These are phyloP conservation scores for Rhodosporidiobolus sp. DNA, from an alignment of 768 basidiomycete species.

Conservation along the genomic window DNA sequence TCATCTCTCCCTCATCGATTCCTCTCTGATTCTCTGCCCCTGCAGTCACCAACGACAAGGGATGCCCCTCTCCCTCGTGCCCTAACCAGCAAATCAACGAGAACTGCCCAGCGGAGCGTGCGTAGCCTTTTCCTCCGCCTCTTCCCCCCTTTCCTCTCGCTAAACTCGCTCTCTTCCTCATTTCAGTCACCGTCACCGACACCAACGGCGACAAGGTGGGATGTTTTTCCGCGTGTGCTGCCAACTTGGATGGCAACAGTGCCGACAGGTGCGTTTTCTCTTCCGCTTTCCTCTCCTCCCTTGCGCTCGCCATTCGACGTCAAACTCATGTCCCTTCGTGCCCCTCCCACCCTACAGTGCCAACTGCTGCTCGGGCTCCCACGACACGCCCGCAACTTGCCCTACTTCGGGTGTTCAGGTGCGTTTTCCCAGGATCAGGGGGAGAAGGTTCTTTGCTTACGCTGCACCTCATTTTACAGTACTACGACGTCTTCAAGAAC, in stretches of 20 bases:
- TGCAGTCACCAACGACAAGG: slow-evolving; percentile 11
- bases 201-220: slow-evolving; percentile 39
- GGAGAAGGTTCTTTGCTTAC: too few species aligned
- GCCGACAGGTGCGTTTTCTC: slow-evolving; percentile 16
- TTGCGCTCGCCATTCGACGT: too few species aligned
- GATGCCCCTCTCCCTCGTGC: slow-evolving; percentile 15
- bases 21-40: background rate
- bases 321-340: too few species aligned
- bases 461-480: background rate
- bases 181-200: slow-evolving; percentile 23
- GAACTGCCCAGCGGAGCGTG: slow-evolving; percentile 20
- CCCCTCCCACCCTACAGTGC: background rate
- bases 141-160: background rate
- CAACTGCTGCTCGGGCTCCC: slow-evolving; percentile 39
- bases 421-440: too few species aligned
- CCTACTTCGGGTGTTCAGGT: slow-evolving; percentile 18
- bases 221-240: slow-evolving; percentile 40
- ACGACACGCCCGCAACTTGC: slow-evolving; percentile 41
- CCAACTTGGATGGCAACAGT: slow-evolving; percentile 37
- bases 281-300: too few species aligned
- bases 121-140: slow-evolving; percentile 1
- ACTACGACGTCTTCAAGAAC: slow-evolving; percentile 40
- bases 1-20: too few species aligned
- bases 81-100: slow-evolving; percentile 5
- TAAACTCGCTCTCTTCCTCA: slow-evolving; percentile 1